Percentiles rank a stretch among this genome's conserved stretches.
These are phyloP conservation scores for Heliosperma pusillum DNA, from an alignment of 148 eudicot genomes.

Conservation along the genomic window DNA sequence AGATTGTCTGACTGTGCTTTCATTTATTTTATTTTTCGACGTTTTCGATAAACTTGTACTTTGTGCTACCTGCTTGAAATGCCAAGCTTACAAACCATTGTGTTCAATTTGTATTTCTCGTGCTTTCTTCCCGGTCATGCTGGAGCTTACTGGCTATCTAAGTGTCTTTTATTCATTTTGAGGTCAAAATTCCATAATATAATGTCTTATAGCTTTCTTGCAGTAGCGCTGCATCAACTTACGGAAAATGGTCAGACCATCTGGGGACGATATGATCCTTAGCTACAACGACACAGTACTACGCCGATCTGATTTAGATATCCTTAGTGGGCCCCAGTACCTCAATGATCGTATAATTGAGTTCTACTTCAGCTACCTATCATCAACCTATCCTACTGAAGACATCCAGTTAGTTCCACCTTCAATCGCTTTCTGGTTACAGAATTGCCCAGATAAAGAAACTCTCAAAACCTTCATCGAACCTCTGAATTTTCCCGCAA, in stretches of 20 bases:
- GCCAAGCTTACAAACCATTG: too few species aligned
- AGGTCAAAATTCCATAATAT: neutral
- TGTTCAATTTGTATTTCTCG: neutral
- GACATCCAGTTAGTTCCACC: conserved; percentile 68
- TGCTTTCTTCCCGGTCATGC: neutral
- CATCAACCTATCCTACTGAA: conserved; percentile 49
- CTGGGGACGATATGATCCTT: conserved; percentile 61
- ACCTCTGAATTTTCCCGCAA: conserved; percentile 56
- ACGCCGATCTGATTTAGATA: conserved; percentile 70
- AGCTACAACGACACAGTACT: conserved; percentile 87
- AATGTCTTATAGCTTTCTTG: neutral
- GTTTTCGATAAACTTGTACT: neutral
- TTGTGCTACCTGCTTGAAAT: neutral
- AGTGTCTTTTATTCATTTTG: neutral
- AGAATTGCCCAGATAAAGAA: conserved; percentile 58
- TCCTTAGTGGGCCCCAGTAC: conserved; percentile 63
- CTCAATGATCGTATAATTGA: conserved; percentile 87
- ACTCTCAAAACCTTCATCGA: conserved; percentile 48
- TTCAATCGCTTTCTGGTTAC: conserved; percentile 77
- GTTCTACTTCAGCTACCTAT: conserved; percentile 70
- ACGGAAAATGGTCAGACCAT: conserved; percentile 37
- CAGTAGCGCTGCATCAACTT: neutral
- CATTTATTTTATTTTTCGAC: neutral
- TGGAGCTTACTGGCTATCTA: neutral
- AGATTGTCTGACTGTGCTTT: neutral